phyloP scores from a whole-genome alignment of 352 stramenopile species.

The Globisporangium nodosum region DNA sequence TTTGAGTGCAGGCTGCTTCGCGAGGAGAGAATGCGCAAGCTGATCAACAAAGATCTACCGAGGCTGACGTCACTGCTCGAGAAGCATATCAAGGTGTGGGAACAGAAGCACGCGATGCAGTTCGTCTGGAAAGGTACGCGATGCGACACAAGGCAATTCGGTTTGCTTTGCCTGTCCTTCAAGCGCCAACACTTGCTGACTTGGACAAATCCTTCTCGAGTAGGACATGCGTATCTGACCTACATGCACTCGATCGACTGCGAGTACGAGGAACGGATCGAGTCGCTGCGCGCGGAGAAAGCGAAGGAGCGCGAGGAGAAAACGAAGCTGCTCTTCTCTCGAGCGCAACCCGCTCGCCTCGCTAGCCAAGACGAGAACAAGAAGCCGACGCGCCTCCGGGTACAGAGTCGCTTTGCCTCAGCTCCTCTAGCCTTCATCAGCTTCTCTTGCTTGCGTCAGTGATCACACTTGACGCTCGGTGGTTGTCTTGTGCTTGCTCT shows the following conservation, averaged over 20 bases:
- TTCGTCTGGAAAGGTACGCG: conserved; percentile 38
- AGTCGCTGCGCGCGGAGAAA: conserved; percentile 5
- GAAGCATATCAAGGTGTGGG: conserved; percentile 32
- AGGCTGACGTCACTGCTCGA: conserved; percentile 32
- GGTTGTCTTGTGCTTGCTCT: background rate
- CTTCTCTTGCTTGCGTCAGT: background rate
- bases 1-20: conserved; percentile 14
- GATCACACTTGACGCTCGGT: background rate
- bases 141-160: too few relatives aligned
- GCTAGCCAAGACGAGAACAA: conserved; percentile 4
- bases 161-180: background rate
- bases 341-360: conserved; percentile 1
- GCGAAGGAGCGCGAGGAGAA: conserved; percentile 13
- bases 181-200: background rate
- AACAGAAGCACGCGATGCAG: conserved; percentile 21
- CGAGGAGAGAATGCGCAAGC: conserved; percentile 28
- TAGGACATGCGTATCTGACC: conserved; percentile 31
- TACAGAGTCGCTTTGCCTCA: background rate
- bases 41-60: conserved; percentile 36
- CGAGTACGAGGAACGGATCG: conserved; percentile 11
- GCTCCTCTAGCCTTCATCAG: too few relatives aligned
- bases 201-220: background rate
- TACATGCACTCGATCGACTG: conserved; percentile 20
- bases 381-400: conserved; percentile 8
- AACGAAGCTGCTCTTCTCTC: background rate